Base-by-base conservation (phyloP, 2,329 filamentous ascomycete genomes). In the Chrysoporthe cubensis region DNA sequence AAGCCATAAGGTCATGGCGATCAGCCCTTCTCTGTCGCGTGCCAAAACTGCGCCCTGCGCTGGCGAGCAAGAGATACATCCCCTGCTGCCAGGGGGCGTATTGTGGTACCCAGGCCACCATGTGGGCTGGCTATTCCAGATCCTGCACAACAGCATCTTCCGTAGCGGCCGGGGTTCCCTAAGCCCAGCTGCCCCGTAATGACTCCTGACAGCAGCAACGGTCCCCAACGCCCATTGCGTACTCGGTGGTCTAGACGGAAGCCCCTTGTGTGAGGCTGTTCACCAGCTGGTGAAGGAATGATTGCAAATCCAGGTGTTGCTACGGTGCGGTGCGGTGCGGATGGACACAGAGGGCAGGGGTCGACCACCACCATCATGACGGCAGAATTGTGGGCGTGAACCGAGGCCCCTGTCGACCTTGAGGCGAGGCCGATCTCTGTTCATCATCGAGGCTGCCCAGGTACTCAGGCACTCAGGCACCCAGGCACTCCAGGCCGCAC, bases 1-100 rank as follows among this genome's bases (percentile, higher is more conserved):
- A 65, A 66, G 57, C 44, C 56, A 60, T 44, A 40, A 65, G 62
- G 56, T 65, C 37, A 60, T 67, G 62, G 62, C 52, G 18, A n/a
- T 43, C 21, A 18, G 18, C n/a, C 46, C 26, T 46, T 52, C 26
- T 50, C 60, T 48, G 46, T 48, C 40, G 21, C 42, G 58, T 61
- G 58, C 58, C 58, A 32, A 44, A 32, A 18, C 3, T 43, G 21
- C 42, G 43, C 4, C 54, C 54, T 57, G 8, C 32, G 26, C 32
- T 57, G 32, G 54, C 54, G 18, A 26, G 26, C n/a, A 34, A n/a
- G 26, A 32, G 26, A 46, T 18, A 21, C 18, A 13, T 9, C 21
- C 16, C n/a, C 11, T 44, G 21, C 26, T 50, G 44, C 42, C 1
- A 3, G 6, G 26, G 21, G n/a, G 34, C 21, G 46, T 21, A 62